phyloP scores from a whole-genome alignment of 768 basidiomycete species.

The Trametopsis cervina region DNA sequence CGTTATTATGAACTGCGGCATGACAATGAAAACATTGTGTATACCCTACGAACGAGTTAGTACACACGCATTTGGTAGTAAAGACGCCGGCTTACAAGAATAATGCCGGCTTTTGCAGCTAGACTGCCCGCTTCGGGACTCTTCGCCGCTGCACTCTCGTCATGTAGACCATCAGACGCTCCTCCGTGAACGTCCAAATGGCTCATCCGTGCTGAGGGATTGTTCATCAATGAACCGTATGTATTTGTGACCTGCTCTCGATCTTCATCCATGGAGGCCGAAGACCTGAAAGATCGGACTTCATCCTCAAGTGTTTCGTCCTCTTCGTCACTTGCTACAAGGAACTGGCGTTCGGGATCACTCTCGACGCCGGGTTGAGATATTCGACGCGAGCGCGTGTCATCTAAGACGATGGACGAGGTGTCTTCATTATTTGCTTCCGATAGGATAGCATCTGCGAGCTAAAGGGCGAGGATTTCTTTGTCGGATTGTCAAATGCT shows the following conservation, averaged over 20 bases:
- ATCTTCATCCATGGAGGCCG: constrained; percentile 19
- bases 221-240: constrained; percentile 28
- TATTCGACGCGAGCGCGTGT: constrained; percentile 27
- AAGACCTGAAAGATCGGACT: constrained; percentile 22
- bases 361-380: constrained; percentile 5
- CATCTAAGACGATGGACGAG: constrained; percentile 31
- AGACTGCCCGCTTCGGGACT: constrained; percentile 25
- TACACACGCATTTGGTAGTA: background rate
- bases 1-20: constrained; percentile 92
- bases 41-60: constrained; percentile 69
- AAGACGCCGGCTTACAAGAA: constrained; percentile 65
- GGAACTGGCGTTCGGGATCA: constrained; percentile 25
- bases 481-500: background rate
- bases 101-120: constrained; percentile 83
- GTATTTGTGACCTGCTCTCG: constrained; percentile 13
- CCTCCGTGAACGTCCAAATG: constrained; percentile 31
- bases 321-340: constrained; percentile 21
- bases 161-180: constrained; percentile 11
- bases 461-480: constrained; percentile 20
- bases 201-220: constrained; percentile 43
- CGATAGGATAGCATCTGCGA: constrained; percentile 81
- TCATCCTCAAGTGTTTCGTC: constrained; percentile 20
- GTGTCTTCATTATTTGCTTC: constrained; percentile 37
- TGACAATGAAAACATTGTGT: constrained; percentile 89
- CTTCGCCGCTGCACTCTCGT: constrained; percentile 14